Evolutionary conservation across 768 basidiomycete genomes (phyloP), one percentile per base, ranked within the genome.

Genomic region (Amanita phalloides): DNA sequence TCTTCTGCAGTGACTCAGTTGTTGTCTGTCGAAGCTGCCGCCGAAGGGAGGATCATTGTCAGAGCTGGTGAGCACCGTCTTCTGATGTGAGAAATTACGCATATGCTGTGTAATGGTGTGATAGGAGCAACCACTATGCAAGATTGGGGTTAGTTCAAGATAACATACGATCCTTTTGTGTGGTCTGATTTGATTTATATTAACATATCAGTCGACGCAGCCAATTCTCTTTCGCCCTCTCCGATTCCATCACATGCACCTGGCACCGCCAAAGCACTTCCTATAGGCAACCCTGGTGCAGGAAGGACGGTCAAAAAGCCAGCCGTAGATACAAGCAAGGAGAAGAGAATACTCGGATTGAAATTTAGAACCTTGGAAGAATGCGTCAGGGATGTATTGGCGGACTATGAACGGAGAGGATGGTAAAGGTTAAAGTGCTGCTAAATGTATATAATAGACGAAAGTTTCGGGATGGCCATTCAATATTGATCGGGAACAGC

Each of bases 31-130:
- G 7, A 17, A 3, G 30, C 42, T 14, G 75, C 72, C 2, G 75
- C 72, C 2, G 78, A 78, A 1, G 69, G 84, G 49, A 68, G 85
- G 32, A 73, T 85, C 58, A 71, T 86, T 58, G 56, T 77, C 38
- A 64, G 63, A 13, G 60, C 28, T 3, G 26, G 44, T 45, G 14
- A 45, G 44, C 30, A 6, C 52, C 47, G 14, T 23, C 9, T 17
- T n/a, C 20, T 5, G 11, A 9, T 32, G 3, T 32, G 3, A 11
- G 32, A 11, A 11, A 32, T 32, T 10, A 32, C 9, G 2, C 20
- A 14, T 26, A 9, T 50, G 21, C 11, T 23, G 21, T 9, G 25
- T 42, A 39, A 23, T 14, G 25, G 21, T 23, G 6, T 45, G 13
- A 13, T n/a, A 61, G 62, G 63, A 6, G 32, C 57, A 4, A 64